A percentile compares a stretch with the other conserved stretches of the same genome.
phyloP scores from a whole-genome alignment of 2,329 filamentous ascomycete genomes.

The Fusarium equiseti region DNA sequence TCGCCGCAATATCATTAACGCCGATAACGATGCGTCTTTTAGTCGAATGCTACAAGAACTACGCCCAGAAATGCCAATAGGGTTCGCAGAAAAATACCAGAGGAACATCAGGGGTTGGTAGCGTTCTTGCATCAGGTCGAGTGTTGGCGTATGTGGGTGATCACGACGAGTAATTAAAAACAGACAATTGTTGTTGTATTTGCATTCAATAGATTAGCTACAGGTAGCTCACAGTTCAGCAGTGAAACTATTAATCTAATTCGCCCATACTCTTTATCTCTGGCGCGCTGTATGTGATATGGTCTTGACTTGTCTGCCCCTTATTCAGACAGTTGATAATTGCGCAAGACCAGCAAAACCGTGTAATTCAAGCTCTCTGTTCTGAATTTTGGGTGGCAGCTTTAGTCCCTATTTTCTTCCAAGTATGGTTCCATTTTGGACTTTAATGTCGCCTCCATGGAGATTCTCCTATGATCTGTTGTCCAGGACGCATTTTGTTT shows the following conservation, averaged over 20 bases:
- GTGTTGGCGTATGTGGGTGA: not conserved
- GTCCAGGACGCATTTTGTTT: conserved; percentile 41
- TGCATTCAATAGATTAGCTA: not conserved
- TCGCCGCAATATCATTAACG: conserved; percentile 47
- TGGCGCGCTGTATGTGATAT: not conserved
- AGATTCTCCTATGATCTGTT: conserved; percentile 34
- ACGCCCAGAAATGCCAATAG: conserved; percentile 47
- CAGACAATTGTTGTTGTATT: not conserved
- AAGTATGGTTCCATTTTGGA: conserved; percentile 46
- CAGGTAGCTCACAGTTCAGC: not conserved
- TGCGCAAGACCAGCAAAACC: conserved; percentile 38
- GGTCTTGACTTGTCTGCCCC: not conserved
- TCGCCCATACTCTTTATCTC: not conserved
- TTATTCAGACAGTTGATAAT: conserved; percentile 20
- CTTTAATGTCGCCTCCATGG: conserved; percentile 37
- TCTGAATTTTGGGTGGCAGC: conserved; percentile 33
- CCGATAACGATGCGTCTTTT: conserved; percentile 42
- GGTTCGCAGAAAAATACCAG: conserved; percentile 32
- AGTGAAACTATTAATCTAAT: not conserved
- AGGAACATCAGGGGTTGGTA: conserved; percentile 25
- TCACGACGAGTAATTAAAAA: not conserved
- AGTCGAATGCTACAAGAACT: conserved; percentile 41
- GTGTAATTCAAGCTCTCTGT: conserved; percentile 40
- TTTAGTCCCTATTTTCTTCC: conserved; percentile 40
- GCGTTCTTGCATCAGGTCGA: not conserved